phyloP scores from a whole-genome alignment of 2,329 filamentous ascomycete species.

The Curvularia eragrostidis region DNA sequence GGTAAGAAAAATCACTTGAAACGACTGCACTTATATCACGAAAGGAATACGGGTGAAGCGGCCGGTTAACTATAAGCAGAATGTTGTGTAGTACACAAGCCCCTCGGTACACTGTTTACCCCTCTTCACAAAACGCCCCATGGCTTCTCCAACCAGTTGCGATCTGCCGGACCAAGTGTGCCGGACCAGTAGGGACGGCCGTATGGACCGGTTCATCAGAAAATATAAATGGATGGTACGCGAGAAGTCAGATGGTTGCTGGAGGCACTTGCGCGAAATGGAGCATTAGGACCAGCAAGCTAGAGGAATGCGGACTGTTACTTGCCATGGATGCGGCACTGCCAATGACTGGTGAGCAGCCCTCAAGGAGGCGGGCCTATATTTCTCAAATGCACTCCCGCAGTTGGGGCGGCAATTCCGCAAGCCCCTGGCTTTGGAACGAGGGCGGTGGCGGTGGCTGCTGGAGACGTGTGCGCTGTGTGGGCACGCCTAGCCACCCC shows the following conservation, averaged over 20 bases:
- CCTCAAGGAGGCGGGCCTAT: neutral
- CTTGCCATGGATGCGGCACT: neutral
- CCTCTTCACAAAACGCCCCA: neutral
- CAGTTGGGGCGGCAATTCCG: neutral
- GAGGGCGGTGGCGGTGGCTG: neutral
- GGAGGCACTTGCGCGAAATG: neutral
- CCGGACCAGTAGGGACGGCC: neutral
- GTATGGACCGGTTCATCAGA: neutral
- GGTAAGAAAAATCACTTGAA: neutral
- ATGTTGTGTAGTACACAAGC: neutral
- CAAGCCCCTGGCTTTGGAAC: slow-evolving; percentile 5
- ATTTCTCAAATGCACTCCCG: neutral
- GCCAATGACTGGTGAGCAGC: neutral
- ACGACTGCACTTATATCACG: neutral
- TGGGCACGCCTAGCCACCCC: too few relatives aligned
- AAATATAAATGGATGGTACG: neutral
- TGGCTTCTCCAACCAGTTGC: neutral
- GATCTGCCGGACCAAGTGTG: slow-evolving; percentile 4
- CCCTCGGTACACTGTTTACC: neutral
- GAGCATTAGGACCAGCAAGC: neutral
- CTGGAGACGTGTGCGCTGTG: slow-evolving; percentile 1
- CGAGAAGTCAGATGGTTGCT: neutral
- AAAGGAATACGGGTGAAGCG: neutral
- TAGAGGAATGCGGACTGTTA: neutral
- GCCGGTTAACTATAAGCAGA: neutral